Evolutionary conservation across 1,139 yeast genomes (phyloP).

Genomic region (Geotrichum klebahnii): DNA sequence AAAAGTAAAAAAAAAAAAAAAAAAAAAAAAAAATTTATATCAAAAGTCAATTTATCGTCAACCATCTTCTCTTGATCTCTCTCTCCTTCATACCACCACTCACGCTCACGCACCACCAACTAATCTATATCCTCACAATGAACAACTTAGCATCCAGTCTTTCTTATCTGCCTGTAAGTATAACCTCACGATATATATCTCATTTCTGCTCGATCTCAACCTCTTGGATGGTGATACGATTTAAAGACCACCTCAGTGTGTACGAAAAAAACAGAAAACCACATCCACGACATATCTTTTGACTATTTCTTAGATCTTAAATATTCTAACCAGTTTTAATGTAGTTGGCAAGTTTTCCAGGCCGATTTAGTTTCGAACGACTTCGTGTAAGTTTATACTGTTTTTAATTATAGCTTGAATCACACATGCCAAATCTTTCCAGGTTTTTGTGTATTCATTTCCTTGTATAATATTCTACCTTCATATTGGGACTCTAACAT

Average conservation of each 20-base stretch:
- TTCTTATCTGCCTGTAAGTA: constrained; percentile 19
- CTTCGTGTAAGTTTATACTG: constrained; percentile 18
- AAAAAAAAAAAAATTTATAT: no score
- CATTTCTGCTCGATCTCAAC: no score
- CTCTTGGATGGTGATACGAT: no score
- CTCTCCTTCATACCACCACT: not conserved
- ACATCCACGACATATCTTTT: not conserved
- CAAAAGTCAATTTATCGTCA: no score
- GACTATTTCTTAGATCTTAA: not conserved
- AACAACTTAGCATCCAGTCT: constrained; percentile 17
- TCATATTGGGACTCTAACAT: constrained; percentile 2
- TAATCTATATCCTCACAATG: constrained; percentile 4
- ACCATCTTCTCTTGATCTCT: no score
- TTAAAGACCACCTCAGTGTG: no score
- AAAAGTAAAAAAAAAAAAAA: no score
- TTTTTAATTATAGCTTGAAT: no score
- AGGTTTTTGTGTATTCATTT: not conserved
- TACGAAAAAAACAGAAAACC: no score
- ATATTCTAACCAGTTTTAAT: not conserved
- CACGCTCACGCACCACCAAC: not conserved
- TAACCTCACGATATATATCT: no score
- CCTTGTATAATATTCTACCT: not conserved
- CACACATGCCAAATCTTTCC: not conserved
- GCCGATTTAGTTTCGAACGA: constrained; percentile 19
- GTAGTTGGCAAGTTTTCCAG: constrained; percentile 13